These are phyloP conservation scores for Trypanosoma rangeli DNA, from an alignment of 208 protist genomes.

Conservation along the genomic window DNA sequence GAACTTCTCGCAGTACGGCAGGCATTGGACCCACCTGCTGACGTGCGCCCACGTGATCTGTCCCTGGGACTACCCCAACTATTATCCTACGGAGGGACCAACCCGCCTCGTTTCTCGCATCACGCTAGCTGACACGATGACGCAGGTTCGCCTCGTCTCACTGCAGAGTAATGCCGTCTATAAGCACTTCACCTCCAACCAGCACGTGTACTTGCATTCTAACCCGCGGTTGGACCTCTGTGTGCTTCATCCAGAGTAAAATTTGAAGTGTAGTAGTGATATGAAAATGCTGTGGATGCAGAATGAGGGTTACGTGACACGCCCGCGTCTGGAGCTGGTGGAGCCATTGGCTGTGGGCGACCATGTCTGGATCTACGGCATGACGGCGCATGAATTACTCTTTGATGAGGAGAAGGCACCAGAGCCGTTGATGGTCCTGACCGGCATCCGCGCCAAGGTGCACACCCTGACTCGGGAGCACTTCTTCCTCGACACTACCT, in stretches of 20 bases:
- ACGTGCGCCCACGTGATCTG: slow-evolving; percentile 91
- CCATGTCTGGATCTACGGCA: slow-evolving; percentile 90
- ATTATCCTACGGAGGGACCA: slow-evolving; percentile 77
- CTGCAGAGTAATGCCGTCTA: slow-evolving; percentile 81
- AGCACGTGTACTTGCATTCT: slow-evolving; percentile 86
- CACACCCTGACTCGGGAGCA: slow-evolving; percentile 81
- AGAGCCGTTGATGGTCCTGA: slow-evolving; percentile 89
- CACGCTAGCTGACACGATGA: slow-evolving; percentile 86
- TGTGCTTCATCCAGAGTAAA: slow-evolving; percentile 86
- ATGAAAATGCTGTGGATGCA: slow-evolving; percentile 94
- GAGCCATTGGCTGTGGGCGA: slow-evolving; percentile 72
- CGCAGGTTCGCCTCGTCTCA: slow-evolving; percentile 77
- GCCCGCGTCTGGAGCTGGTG: slow-evolving; percentile 80
- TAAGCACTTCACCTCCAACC: slow-evolving; percentile 90
- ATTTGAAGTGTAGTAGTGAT: slow-evolving; percentile 84
- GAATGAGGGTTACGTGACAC: slow-evolving; percentile 85
- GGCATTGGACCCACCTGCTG: slow-evolving; percentile 88
- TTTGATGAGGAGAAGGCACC: slow-evolving; percentile 88
- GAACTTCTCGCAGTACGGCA: slow-evolving; percentile 80
- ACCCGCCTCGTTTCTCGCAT: slow-evolving; percentile 89
- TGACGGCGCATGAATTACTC: slow-evolving; percentile 83
- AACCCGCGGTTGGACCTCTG: slow-evolving; percentile 89
- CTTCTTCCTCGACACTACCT: slow-evolving; percentile 87
- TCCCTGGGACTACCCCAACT: slow-evolving; percentile 92
- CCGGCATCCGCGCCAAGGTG: slow-evolving; percentile 77